These are phyloP conservation scores for Botrytis medusae DNA, from an alignment of 2,329 filamentous ascomycete species.

Conservation along the genomic window DNA sequence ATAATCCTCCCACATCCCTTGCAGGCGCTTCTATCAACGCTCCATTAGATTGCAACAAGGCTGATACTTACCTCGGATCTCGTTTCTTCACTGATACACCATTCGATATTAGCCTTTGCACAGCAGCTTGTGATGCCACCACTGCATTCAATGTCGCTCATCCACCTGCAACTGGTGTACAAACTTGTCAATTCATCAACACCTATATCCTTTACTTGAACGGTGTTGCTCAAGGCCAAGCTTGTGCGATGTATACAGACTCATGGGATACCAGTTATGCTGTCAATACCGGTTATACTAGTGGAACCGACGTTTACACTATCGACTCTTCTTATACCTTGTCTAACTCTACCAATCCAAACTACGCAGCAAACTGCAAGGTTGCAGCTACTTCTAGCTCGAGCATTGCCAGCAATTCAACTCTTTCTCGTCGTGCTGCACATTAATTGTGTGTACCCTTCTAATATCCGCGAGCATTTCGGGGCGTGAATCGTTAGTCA, in stretches of 20 bases:
- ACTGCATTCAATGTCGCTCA: constrained; percentile 4
- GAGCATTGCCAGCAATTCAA: background rate
- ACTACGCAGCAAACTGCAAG: constrained; percentile 3
- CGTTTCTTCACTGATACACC: constrained; percentile 13
- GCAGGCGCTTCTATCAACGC: background rate
- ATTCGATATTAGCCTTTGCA: constrained; percentile 11
- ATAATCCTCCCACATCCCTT: background rate
- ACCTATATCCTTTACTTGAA: constrained; percentile 14
- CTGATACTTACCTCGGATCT: constrained; percentile 7
- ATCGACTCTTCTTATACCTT: constrained; percentile 9
- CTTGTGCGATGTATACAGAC: constrained; percentile 6
- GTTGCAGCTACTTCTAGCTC: background rate
- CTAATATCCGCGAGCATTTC: background rate
- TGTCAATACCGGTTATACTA: constrained; percentile 6
- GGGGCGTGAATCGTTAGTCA: background rate
- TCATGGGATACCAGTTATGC: constrained; percentile 11
- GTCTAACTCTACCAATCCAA: constrained; percentile 2
- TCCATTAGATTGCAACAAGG: constrained; percentile 6
- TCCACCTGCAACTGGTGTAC: background rate
- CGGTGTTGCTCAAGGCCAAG: constrained; percentile 13
- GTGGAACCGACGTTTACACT: background rate
- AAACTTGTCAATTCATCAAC: constrained; percentile 17
- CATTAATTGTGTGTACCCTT: background rate
- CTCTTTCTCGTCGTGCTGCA: background rate
- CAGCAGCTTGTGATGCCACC: constrained; percentile 13